These are phyloP conservation scores for Neofusicoccum laricinum DNA, from an alignment of 2,329 filamentous ascomycete species.

Conservation along the genomic window DNA sequence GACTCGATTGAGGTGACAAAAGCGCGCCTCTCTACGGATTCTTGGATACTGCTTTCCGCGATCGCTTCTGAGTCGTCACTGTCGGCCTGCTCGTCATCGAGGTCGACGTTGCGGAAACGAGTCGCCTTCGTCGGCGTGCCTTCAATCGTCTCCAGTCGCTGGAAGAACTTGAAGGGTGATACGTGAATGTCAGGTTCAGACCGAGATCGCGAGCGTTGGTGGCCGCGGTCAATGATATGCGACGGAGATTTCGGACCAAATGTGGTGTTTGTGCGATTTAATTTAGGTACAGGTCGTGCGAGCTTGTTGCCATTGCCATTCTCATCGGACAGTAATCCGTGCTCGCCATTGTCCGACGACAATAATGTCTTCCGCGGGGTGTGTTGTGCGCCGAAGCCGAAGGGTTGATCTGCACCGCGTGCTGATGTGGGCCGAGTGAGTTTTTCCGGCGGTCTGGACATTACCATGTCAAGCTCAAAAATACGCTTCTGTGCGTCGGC, in stretches of 20 bases:
- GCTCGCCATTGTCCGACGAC: background rate
- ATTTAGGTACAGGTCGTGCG: slow-evolving; percentile 11
- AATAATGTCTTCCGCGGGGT: background rate
- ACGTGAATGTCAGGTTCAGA: slow-evolving; percentile 11
- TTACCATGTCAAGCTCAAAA: slow-evolving; percentile 57
- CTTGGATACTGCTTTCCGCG: slow-evolving; percentile 8
- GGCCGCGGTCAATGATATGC: background rate
- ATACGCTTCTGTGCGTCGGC: slow-evolving; percentile 72
- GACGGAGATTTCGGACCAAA: background rate
- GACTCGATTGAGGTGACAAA: slow-evolving; percentile 33
- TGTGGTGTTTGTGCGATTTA: slow-evolving; percentile 11
- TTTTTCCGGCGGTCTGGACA: slow-evolving; percentile 12
- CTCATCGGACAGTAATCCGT: background rate
- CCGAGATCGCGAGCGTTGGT: slow-evolving; percentile 12
- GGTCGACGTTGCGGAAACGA: background rate
- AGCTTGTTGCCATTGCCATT: background rate
- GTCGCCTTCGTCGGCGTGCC: slow-evolving; percentile 9
- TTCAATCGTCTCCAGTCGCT: slow-evolving; percentile 10
- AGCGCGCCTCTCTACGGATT: slow-evolving; percentile 25
- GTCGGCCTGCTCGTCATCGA: background rate
- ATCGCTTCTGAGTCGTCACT: slow-evolving; percentile 9
- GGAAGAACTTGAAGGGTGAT: slow-evolving; percentile 9
- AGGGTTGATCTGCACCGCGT: slow-evolving; percentile 14
- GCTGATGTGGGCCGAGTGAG: slow-evolving; percentile 15
- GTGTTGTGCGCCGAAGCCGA: background rate